Evolutionary conservation across 2,329 filamentous ascomycete species (phyloP).

Genomic region (Botrytis cinerea): DNA sequence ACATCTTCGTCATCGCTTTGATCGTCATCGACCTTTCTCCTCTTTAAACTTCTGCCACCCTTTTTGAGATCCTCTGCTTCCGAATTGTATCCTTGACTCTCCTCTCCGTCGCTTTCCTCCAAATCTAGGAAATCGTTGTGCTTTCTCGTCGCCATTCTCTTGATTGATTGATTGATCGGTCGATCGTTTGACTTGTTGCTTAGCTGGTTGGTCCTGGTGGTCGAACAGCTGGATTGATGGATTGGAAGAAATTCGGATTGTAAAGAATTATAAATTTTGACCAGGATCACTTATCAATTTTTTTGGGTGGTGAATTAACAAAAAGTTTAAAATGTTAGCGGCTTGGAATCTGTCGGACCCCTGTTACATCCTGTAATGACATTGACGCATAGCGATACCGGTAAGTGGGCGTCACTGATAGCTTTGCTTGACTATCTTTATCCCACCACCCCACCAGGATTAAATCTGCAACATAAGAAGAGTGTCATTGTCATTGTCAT

Average conservation of each 20-base stretch:
- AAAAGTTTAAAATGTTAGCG: conserved; percentile 21
- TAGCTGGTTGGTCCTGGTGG: conserved; percentile 10
- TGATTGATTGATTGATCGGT: background rate
- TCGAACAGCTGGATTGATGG: conserved; percentile 19
- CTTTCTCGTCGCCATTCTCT: conserved; percentile 66
- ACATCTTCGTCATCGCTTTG: conserved; percentile 45
- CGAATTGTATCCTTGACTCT: conserved; percentile 62
- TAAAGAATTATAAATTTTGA: conserved; percentile 11
- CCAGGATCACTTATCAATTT: background rate
- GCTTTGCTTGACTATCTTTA: conserved; percentile 8
- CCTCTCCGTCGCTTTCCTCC: conserved; percentile 58
- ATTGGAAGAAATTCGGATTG: conserved; percentile 8
- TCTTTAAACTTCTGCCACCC: conserved; percentile 60
- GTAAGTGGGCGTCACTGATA: conserved; percentile 18
- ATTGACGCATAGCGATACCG: conserved; percentile 6
- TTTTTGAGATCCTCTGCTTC: conserved; percentile 66
- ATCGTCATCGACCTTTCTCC: conserved; percentile 55
- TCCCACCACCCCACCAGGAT: conserved; percentile 15
- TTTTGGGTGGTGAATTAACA: background rate
- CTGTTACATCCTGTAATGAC: conserved; percentile 16
- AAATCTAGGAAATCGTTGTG: conserved; percentile 71
- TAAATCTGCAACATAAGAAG: conserved; percentile 13
- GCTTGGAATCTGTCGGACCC: background rate
- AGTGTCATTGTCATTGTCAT: background rate
- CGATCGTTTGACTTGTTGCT: conserved; percentile 17